Percentiles rank a stretch among this genome's conserved stretches.
Evolutionary conservation across 2,329 filamentous ascomycete species (phyloP).

Genomic region (Sphaceloma murrayae): DNA sequence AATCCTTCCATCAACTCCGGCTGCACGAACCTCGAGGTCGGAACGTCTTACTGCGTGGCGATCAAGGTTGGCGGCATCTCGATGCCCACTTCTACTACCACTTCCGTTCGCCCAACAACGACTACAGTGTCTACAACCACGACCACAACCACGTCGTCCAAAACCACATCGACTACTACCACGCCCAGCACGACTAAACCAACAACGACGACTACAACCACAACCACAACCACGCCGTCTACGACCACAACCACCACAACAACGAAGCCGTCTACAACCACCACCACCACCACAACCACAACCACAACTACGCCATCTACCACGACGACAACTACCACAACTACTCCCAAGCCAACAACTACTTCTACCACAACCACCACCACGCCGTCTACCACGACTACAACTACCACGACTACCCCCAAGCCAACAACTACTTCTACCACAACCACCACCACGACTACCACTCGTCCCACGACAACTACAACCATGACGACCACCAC

Average conservation of each 20-base stretch:
- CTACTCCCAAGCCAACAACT: constrained; percentile 3
- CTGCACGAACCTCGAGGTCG: too few species aligned
- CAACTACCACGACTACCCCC: constrained; percentile 1
- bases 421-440: constrained; percentile 4
- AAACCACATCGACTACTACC: background rate
- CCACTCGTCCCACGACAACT: constrained; percentile 2
- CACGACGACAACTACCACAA: constrained; percentile 19
- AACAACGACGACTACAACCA: background rate
- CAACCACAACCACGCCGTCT: background rate
- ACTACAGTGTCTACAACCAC: background rate
- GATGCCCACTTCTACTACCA: too few species aligned
- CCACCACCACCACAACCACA: constrained; percentile 6
- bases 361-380: constrained; percentile 8
- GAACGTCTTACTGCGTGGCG: too few species aligned
- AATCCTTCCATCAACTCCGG: too few species aligned
- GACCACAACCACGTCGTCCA: background rate
- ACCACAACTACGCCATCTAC: constrained; percentile 21
- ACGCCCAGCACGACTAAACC: background rate
- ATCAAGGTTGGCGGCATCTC: too few species aligned
- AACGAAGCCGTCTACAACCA: background rate
- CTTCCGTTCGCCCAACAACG: background rate
- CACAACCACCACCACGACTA: constrained; percentile 9
- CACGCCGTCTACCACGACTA: background rate
- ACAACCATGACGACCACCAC: constrained; percentile 10
- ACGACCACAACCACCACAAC: constrained; percentile 1